Base-by-base conservation (phyloP, 1,284 basidiomycete genomes). In the Peniophora sp. region DNA sequence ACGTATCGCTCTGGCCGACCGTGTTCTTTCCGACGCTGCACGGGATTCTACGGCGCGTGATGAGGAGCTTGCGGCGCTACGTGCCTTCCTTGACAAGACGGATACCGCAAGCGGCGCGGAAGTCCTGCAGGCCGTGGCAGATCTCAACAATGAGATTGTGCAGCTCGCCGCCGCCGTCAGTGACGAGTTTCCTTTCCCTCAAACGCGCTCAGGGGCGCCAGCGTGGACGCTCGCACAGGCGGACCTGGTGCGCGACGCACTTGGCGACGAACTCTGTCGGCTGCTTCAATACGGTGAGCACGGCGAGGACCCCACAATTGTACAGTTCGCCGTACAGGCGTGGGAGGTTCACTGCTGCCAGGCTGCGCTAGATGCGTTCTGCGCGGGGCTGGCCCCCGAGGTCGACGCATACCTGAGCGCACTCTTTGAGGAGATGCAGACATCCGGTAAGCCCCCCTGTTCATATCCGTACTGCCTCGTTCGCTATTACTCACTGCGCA, bases 271-370 rank as follows among this genome's bases (percentile, higher is more conserved):
- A 47, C 62, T 64, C 62, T 54, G 59, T 44, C 57, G 61, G 46
- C 55, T 65, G 43, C 60, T 66, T 46, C 47, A 61, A 53, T 52
- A 58, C 51, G 47, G 64, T 24, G 61, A 66, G 49, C 67, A 68
- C 39, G 59, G 60, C 10, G 54, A 54, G 15, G 68, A 70, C 52
- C 65, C 68, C 24, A 69, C 65, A 20, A 57, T 71, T 22, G 64
- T 72, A 9, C 68, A 70, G 53, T 65, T 69, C 50, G 70, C 69
- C 9, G 55, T 72, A 41, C 70, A 72, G 55, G 67, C 68, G 14
- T 71, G 68, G 68, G 60, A 68, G 55, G 66, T 70, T 9, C 62
- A 58, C 54, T 69, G 66, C 50, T 63, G 67, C 44, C 58, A 62
- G 36, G 58, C 62, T 48, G 62, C 69, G 14, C 60, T 72, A 47